Base-by-base conservation (phyloP, 768 basidiomycete species). In the Boletus huronensis region DNA sequence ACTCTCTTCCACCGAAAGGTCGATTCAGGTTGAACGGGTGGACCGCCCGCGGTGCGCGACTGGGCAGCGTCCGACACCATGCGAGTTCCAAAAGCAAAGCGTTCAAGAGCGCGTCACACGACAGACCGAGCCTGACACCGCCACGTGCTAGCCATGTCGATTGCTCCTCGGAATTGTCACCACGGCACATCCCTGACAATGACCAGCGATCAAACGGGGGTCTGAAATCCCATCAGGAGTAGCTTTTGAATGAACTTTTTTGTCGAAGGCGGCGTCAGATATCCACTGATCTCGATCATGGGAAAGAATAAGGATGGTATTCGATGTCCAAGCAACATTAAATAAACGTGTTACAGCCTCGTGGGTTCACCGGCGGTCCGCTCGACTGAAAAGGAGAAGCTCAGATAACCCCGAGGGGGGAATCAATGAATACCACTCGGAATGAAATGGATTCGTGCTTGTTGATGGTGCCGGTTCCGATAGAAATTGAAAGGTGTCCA, bases 1-100 rank as follows among this genome's bases (percentile, higher is more conserved):
- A 86, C 79, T 63, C 82, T 85, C 68, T 83, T 82, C 88, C 88
- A 92, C 63, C 50, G 59, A 39, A 48, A 32, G 36, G 64, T 67
- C 72, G 69, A 46, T 23, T 28, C 43, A 25, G 34, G 23, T 6
- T 34, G 32, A 34, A 34, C 6, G 14, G 32, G 9, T 14, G 16
- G 32, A 13, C 32, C 32, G 5, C 5, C 32, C 5, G 13, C 32
- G 1, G 32, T 10, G 32, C 14, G 14, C 19, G 50, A 41, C 14
- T 31, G 36, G 21, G 34, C 16, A 10, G 14, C 38, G 3, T 53
- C 57, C 5, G 28, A 40, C 25, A 32, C 19, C 50, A 59, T 52
- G 21, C 14, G 29, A 9, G 29, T 6, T 21, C n/a, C 45, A 14
- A 14, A 21, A 21, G 38, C 28, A 28, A 41, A 21, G 34, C 16